These are phyloP conservation scores for Pythium grandisporangium DNA, from an alignment of 352 stramenopile genomes.

Conservation along the genomic window DNA sequence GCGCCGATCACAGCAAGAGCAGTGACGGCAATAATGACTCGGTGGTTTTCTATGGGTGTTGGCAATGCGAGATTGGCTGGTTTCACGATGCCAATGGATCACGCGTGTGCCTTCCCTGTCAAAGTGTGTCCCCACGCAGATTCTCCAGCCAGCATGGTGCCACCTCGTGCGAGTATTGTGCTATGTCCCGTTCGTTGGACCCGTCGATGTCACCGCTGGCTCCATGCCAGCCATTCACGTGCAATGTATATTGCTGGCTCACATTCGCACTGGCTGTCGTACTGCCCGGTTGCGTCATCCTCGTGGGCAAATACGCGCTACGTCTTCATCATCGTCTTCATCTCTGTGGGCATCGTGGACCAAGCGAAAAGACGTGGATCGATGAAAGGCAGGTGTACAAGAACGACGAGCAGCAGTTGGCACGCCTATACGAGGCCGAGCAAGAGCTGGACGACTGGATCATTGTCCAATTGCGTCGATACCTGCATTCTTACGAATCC, in stretches of 20 bases:
- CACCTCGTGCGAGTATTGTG: slow-evolving; percentile 41
- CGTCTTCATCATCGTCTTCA: slow-evolving; percentile 37
- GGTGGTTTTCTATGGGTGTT: slow-evolving; percentile 34
- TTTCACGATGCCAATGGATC: slow-evolving; percentile 47
- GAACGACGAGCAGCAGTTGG: no score
- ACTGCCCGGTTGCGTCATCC: no score
- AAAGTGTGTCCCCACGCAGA: slow-evolving; percentile 29
- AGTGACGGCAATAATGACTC: slow-evolving; percentile 11
- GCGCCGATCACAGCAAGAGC: no score
- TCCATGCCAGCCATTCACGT: slow-evolving; percentile 37
- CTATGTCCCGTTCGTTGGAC: slow-evolving; percentile 56
- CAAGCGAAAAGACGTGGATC: slow-evolving; percentile 23
- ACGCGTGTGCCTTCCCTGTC: slow-evolving; percentile 27
- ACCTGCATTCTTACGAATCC: no score
- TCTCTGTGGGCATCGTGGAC: slow-evolving; percentile 33
- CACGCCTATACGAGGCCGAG: no score
- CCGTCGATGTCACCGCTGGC: no score
- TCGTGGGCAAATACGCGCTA: no score
- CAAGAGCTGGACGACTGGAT: slow-evolving; percentile 63
- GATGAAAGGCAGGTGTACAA: slow-evolving; percentile 24
- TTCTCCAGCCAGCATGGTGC: slow-evolving; percentile 46
- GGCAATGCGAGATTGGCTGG: slow-evolving; percentile 46
- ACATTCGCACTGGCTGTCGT: slow-evolving; percentile 39
- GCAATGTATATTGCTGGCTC: slow-evolving; percentile 55
- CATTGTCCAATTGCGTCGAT: slow-evolving; percentile 52